Conservation (phyloP, 208 protist species). For the Willaertia magna region DNA sequence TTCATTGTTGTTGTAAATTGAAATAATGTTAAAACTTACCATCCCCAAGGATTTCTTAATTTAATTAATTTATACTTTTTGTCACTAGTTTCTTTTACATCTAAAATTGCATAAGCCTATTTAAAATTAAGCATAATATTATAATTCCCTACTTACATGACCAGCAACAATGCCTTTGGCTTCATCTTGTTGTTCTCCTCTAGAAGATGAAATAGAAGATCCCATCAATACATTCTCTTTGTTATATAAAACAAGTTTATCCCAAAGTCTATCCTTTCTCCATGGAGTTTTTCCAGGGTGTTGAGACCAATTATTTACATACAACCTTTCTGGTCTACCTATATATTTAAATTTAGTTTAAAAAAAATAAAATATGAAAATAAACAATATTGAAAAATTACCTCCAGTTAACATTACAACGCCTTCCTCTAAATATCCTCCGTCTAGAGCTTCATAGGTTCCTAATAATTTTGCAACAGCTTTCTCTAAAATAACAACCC, state of each 20-base stretch:
- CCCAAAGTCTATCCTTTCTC: background rate
- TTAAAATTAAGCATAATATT: background rate
- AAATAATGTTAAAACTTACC: too few species aligned
- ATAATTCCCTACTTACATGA: background rate
- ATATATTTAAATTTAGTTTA: too few species aligned
- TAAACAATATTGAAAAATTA: too few species aligned
- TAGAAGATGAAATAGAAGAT: background rate
- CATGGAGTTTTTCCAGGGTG: background rate
- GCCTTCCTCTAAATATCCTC: constrained; percentile 2
- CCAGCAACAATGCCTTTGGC: background rate
- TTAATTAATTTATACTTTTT: background rate
- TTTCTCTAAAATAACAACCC: constrained; percentile 8
- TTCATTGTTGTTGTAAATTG: too few species aligned
- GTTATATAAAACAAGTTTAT: background rate
- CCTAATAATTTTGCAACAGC: constrained; percentile 17
- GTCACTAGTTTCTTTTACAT: background rate
- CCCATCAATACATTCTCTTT: background rate
- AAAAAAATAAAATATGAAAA: too few species aligned
- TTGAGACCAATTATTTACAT: background rate
- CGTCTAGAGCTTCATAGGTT: constrained; percentile 10
- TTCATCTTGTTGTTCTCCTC: background rate
- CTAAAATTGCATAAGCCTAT: background rate
- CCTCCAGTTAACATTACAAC: background rate
- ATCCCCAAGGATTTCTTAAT: constrained; percentile 3
- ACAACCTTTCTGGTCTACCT: background rate